Conservation (phyloP, 148 eudicot species). For the Vaccinium macrocarpon region DNA sequence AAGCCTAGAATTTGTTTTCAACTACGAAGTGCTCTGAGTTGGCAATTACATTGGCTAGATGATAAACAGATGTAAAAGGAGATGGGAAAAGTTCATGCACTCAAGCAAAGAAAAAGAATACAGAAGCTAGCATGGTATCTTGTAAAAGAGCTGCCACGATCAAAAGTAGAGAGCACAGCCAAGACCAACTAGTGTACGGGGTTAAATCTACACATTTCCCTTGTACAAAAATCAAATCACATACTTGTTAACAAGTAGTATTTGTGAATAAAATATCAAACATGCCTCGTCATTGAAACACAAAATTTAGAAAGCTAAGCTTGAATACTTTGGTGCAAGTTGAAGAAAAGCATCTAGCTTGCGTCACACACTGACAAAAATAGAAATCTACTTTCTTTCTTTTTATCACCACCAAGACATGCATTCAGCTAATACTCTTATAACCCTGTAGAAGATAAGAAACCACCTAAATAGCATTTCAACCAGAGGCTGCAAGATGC, state of each 20-base stretch:
- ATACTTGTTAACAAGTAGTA: background rate
- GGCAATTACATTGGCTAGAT: constrained; percentile 7
- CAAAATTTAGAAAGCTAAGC: background rate
- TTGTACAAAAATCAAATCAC: background rate
- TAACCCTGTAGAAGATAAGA: background rate
- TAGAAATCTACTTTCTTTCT: background rate
- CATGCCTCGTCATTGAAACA: background rate
- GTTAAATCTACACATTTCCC: background rate
- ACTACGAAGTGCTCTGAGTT: background rate
- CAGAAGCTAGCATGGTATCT: background rate
- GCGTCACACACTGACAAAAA: background rate
- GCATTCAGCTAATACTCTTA: background rate
- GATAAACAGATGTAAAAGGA: background rate
- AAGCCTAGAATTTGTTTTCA: background rate
- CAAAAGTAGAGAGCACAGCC: background rate
- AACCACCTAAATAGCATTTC: background rate
- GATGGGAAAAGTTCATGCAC: background rate
- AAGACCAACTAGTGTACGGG: background rate
- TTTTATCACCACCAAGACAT: background rate
- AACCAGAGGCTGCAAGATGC: background rate
- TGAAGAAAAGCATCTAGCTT: background rate
- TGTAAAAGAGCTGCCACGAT: constrained; percentile 10
- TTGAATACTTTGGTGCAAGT: background rate
- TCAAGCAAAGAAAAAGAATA: background rate
- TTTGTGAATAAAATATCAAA: background rate